Base-by-base conservation (phyloP, 768 basidiomycete species). In the Obba rivulosa region DNA sequence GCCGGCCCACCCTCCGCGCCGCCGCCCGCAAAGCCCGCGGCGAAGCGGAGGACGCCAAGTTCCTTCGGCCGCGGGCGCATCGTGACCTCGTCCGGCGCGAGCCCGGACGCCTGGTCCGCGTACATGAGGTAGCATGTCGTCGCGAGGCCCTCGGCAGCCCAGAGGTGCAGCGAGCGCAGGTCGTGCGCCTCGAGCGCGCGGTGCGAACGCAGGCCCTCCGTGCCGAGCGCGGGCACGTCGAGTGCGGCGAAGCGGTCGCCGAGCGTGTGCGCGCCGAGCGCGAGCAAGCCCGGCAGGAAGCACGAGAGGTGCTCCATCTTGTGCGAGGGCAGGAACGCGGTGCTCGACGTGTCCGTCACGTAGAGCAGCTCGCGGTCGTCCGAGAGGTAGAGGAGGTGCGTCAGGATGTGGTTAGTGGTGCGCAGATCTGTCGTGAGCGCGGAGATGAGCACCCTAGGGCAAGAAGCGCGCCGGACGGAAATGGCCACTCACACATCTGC, bases 81-180 rank as follows among this genome's bases (percentile, higher is more conserved):
- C 1, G 57, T 23, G 20, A 76, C 70, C 54, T 77, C 74, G 46
- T 90, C 87, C 1, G 87, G 82, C 13, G 79, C 83, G 24, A 90
- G 63, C 2, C 87, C 86, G 3, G 77, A 72, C 5, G 79, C 75
- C 59, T 83, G 78, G 58, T 89, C 87, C 1, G 81, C 83, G 57
- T 88, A 89, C 42, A 78, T 75, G 22, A 81, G 57, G 67, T 78
- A 87, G 60, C 87, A 89, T 13, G 74, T 83, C 59, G 85, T 76
- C 25, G 83, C 81, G 21, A 90, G 69, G 16, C 86, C 86, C 59
- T 87, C 76, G 1, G 87, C 87, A 3, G 82, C 87, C 81, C 84
- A 88, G 45, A 79, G 66, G 59, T 88, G 85, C 23, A 84, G 60
- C n/a, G 83, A 72, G 41, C 72, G 72, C n/a, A 85, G 71, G 52